These are phyloP conservation scores for Boehmeria nivea DNA, from an alignment of 306 rosid species.

Conservation along the genomic window DNA sequence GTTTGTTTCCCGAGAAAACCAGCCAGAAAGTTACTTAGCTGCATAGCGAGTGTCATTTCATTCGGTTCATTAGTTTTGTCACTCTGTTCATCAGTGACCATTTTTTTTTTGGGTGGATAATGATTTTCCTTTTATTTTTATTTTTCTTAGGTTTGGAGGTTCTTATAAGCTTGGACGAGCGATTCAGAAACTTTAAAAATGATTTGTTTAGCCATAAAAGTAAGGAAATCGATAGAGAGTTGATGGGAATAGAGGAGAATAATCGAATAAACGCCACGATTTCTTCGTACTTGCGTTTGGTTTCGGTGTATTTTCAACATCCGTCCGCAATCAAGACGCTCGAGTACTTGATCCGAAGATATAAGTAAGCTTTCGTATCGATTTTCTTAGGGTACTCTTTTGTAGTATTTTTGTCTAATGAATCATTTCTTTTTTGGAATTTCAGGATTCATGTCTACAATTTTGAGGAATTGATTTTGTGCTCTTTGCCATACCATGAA, in stretches of 20 bases:
- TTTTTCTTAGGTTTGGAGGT: constrained; percentile 65
- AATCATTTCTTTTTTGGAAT: constrained; percentile 8
- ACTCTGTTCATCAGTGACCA: neutral
- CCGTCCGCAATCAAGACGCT: constrained; percentile 65
- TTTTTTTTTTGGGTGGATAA: no score
- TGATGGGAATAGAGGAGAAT: constrained; percentile 58
- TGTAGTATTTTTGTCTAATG: constrained; percentile 7
- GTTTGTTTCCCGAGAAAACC: constrained; percentile 7
- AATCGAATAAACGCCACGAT: constrained; percentile 50
- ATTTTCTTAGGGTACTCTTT: neutral
- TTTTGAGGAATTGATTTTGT: constrained; percentile 59
- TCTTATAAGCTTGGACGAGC: constrained; percentile 54
- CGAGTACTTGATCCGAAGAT: constrained; percentile 81
- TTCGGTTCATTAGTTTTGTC: no score
- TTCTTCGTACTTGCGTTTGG: constrained; percentile 51
- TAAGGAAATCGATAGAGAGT: constrained; percentile 74
- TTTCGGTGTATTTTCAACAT: constrained; percentile 56
- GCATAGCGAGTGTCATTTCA: neutral
- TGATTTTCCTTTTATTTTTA: neutral
- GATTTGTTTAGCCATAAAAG: constrained; percentile 60
- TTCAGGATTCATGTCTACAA: constrained; percentile 79
- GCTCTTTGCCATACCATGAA: constrained; percentile 83
- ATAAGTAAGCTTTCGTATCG: constrained; percentile 47
- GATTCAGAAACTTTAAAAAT: constrained; percentile 55
- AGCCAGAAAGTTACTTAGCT: neutral